Evolutionary conservation across 371 early-diverging fungal genomes (phyloP).

Genomic region (Blakeslea trispora): DNA sequence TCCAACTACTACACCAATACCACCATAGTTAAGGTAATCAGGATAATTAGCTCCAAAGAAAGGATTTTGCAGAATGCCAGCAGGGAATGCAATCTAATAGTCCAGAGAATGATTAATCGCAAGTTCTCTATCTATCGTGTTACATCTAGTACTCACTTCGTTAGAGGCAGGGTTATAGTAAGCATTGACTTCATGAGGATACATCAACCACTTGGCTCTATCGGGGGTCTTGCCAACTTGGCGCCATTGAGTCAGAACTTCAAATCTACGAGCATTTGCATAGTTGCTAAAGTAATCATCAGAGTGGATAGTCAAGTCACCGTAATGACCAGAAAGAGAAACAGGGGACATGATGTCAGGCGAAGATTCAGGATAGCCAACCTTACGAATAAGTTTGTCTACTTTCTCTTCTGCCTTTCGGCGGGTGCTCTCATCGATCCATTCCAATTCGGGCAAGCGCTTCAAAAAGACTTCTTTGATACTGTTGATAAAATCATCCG

Average conservation of each 20-base stretch:
- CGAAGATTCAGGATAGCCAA: conserved; percentile 49
- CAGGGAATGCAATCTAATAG: conserved; percentile 57
- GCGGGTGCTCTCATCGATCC: conserved; percentile 56
- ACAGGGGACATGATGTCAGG: conserved; percentile 52
- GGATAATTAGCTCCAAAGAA: conserved; percentile 44
- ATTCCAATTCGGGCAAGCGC: conserved; percentile 46
- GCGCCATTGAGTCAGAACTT: conserved; percentile 25
- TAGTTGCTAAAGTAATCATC: conserved; percentile 55
- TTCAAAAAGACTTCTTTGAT: conserved; percentile 51
- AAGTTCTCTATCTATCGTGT: not conserved
- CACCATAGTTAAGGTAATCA: conserved; percentile 62
- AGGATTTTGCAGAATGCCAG: conserved; percentile 61
- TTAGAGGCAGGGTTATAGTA: conserved; percentile 58
- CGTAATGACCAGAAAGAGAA: conserved; percentile 52
- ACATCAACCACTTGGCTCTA: conserved; percentile 53
- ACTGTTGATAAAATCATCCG: conserved; percentile 48
- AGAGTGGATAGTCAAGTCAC: conserved; percentile 25
- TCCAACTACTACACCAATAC: conserved; percentile 62
- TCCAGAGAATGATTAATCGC: too few species aligned
- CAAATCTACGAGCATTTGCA: conserved; percentile 33
- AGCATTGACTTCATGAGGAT: conserved; percentile 64
- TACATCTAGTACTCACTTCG: conserved; percentile 25
- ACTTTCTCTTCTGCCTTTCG: conserved; percentile 50
- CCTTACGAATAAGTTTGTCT: conserved; percentile 39
- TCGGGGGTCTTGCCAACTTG: conserved; percentile 46